A percentile compares a stretch with the other conserved stretches of the same genome.
These are phyloP conservation scores for Ceratobasidium theobromae DNA, from an alignment of 1,284 basidiomycete species.

Conservation along the genomic window DNA sequence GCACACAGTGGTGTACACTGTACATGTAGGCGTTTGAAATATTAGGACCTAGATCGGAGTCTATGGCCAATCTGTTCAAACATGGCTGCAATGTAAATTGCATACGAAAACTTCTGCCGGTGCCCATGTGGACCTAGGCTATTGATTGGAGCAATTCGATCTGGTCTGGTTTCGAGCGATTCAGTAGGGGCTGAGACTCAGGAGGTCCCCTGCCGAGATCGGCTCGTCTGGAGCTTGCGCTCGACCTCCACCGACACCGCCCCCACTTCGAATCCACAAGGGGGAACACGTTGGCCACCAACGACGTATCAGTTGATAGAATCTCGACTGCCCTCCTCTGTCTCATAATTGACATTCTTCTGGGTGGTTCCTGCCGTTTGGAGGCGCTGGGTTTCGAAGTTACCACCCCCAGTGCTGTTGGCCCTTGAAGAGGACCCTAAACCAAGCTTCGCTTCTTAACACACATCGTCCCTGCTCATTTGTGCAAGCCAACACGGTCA, in stretches of 20 bases:
- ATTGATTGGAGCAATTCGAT: neutral
- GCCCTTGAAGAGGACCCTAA: slow-evolving; percentile 16
- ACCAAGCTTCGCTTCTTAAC: slow-evolving; percentile 15
- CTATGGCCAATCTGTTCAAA: slow-evolving; percentile 19
- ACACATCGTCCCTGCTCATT: slow-evolving; percentile 24
- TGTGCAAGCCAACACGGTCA: slow-evolving; percentile 12
- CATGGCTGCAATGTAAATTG: slow-evolving; percentile 23
- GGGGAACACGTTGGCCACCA: neutral
- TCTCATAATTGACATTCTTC: slow-evolving; percentile 19
- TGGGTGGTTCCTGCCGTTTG: slow-evolving; percentile 19
- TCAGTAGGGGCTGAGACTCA: neutral
- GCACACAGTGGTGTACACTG: neutral
- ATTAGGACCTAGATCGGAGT: slow-evolving; percentile 7
- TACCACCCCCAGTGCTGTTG: slow-evolving; percentile 10
- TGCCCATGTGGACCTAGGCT: slow-evolving; percentile 13
- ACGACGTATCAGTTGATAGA: neutral
- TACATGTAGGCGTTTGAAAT: neutral
- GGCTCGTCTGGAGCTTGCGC: slow-evolving; percentile 1
- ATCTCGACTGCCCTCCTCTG: neutral
- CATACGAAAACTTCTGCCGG: slow-evolving; percentile 29
- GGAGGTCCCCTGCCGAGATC: slow-evolving; percentile 5
- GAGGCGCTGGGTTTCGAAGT: slow-evolving; percentile 15
- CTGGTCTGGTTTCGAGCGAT: slow-evolving; percentile 12
- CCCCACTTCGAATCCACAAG: neutral
- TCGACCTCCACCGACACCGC: slow-evolving; percentile 9